Conservation (phyloP, 345 rosid genomes). For the Citrus medica region DNA sequence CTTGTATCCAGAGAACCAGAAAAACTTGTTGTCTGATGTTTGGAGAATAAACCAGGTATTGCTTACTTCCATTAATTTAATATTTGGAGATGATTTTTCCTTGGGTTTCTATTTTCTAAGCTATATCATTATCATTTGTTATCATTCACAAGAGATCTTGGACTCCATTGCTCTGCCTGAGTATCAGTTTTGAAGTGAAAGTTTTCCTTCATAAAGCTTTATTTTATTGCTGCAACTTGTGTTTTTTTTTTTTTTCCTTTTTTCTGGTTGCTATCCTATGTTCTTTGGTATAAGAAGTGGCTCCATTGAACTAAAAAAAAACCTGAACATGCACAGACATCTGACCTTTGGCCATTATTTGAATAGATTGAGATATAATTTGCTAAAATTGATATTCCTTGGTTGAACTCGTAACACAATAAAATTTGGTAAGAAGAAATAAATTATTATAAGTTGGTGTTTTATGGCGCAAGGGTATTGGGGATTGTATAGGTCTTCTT, state of each 20-base stretch:
- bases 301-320: background rate
- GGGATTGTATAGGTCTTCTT: background rate
- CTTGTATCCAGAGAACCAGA: constrained; percentile 73
- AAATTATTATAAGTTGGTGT: background rate
- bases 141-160: background rate
- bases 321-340: background rate
- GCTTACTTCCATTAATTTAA: background rate
- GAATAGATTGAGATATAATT: background rate
- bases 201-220: background rate
- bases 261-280: background rate
- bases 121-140: background rate
- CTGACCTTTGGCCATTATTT: background rate
- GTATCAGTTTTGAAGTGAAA: background rate
- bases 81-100: background rate
- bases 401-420: background rate
- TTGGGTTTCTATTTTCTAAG: background rate
- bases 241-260: no score
- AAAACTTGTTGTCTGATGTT: constrained; percentile 73
- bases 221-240: background rate
- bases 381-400: background rate
- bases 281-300: background rate
- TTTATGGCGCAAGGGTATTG: background rate
- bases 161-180: background rate
- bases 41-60: constrained; percentile 87
- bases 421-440: background rate